These are phyloP conservation scores for Cryptosporidium xiaoi DNA, from an alignment of 169 alveolate genomes.

Conservation along the genomic window DNA sequence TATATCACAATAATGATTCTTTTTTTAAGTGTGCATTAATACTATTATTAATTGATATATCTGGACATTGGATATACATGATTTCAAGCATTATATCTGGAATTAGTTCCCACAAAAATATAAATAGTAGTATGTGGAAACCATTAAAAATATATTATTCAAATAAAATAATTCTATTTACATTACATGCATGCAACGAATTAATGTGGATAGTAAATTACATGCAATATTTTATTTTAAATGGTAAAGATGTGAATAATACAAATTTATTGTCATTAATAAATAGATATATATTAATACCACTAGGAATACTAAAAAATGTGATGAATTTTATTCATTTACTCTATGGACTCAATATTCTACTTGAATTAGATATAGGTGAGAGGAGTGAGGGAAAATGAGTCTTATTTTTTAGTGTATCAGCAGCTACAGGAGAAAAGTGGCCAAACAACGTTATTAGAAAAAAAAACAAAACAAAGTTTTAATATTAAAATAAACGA, in stretches of 20 bases:
- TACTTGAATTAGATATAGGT: conserved; percentile 20
- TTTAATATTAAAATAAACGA: no score
- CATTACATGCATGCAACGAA: conserved; percentile 68
- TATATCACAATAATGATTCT: neutral
- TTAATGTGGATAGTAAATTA: conserved; percentile 32
- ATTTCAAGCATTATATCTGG: conserved; percentile 29
- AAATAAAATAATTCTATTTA: conserved; percentile 16
- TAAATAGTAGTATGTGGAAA: conserved; percentile 26
- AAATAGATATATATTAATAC: neutral
- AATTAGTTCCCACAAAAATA: conserved; percentile 22
- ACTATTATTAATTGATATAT: conserved; percentile 20
- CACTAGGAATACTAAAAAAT: neutral
- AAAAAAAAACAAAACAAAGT: no score
- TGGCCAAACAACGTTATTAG: no score
- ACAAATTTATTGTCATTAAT: neutral
- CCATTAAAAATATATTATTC: conserved; percentile 44
- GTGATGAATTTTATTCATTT: conserved; percentile 39
- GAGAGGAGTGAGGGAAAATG: conserved; percentile 13
- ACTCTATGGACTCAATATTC: conserved; percentile 30
- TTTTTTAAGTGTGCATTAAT: neutral
- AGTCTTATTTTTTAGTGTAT: neutral
- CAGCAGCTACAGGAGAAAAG: no score
- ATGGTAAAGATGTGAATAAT: neutral
- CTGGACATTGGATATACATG: conserved; percentile 73
- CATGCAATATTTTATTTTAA: neutral